These are phyloP conservation scores for Leishmania braziliensis DNA, from an alignment of 208 protist genomes.

Conservation along the genomic window DNA sequence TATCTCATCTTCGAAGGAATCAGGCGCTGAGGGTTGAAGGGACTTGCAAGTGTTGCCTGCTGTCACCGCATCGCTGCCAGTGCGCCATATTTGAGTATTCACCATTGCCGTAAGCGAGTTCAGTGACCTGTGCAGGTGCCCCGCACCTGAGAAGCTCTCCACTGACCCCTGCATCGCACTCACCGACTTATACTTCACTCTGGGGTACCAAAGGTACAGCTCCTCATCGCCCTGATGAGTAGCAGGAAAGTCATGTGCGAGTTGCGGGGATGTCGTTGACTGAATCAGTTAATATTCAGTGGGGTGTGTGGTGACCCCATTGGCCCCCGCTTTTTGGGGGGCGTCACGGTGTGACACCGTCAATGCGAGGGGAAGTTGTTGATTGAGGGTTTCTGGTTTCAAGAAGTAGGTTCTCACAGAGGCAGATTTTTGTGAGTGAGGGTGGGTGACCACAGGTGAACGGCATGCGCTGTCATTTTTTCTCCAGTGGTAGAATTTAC, in stretches of 20 bases:
- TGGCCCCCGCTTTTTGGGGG: background rate
- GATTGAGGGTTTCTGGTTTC: background rate
- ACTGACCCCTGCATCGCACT: conserved; percentile 3
- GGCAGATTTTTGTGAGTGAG: background rate
- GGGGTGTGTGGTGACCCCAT: background rate
- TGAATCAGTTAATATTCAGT: conserved; percentile 2
- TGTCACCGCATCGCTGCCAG: background rate
- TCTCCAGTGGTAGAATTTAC: background rate
- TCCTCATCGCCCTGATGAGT: conserved; percentile 2
- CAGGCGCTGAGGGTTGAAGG: background rate
- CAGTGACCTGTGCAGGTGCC: background rate
- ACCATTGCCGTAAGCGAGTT: background rate
- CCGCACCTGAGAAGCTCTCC: background rate
- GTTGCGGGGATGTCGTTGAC: background rate
- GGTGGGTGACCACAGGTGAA: background rate
- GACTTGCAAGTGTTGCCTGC: background rate
- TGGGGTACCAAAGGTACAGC: background rate
- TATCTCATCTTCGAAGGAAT: background rate
- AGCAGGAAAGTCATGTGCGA: background rate
- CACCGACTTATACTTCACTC: background rate
- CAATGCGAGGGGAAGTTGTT: background rate
- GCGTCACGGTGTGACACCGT: background rate
- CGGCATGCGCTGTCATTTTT: background rate
- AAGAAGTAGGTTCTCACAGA: background rate
- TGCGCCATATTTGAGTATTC: background rate